phyloP scores from a whole-genome alignment of 1,284 basidiomycete genomes.

The Moniliophthora roreri region DNA sequence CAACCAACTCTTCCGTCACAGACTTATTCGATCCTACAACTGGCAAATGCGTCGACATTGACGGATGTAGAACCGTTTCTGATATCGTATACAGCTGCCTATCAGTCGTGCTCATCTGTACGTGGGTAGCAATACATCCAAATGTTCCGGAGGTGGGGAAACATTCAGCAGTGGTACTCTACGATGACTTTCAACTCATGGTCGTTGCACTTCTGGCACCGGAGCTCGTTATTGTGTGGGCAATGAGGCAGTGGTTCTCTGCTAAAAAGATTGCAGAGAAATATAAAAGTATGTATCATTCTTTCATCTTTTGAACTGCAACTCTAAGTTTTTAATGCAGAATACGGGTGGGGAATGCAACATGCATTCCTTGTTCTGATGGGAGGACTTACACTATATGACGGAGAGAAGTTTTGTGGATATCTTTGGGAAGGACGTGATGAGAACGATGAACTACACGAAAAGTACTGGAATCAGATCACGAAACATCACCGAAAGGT shows the following conservation, averaged over 20 bases:
- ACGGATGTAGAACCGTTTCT: neutral
- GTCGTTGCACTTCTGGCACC: constrained; percentile 23
- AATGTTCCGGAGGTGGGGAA: constrained; percentile 25
- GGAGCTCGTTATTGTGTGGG: constrained; percentile 26
- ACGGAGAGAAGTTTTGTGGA: neutral
- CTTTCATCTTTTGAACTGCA: neutral
- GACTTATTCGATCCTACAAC: neutral
- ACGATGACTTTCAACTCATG: constrained; percentile 20
- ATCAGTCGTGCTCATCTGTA: constrained; percentile 30
- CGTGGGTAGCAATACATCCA: constrained; percentile 33
- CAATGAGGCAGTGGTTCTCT: constrained; percentile 24
- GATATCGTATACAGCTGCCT: constrained; percentile 29
- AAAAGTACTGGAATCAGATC: neutral
- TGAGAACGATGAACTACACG: neutral
- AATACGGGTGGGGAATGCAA: neutral
- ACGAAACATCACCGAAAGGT: too few species aligned
- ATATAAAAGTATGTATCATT: constrained; percentile 9
- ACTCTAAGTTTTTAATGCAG: neutral
- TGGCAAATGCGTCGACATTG: neutral
- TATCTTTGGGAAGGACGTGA: neutral
- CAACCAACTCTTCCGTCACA: neutral
- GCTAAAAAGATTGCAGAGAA: constrained; percentile 15
- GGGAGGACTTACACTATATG: neutral
- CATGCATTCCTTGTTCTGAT: neutral
- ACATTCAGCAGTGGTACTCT: neutral